phyloP scores from a whole-genome alignment of 805 yeast species.

The Sungouiozyma intestinalis region DNA sequence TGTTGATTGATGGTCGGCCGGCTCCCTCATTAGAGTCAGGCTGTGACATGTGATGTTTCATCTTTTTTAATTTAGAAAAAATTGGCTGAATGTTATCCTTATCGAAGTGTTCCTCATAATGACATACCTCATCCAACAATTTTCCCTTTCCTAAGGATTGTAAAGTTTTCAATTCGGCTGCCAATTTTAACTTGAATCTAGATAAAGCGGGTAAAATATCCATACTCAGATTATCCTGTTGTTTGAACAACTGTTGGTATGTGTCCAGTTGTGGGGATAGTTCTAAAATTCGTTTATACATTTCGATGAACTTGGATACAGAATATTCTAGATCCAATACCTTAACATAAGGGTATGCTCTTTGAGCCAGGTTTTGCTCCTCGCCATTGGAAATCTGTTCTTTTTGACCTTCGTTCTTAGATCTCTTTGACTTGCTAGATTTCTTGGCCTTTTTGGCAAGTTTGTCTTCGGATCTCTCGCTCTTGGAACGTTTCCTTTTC shows the following conservation, averaged over 20 bases:
- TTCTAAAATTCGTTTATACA: constrained; percentile 39
- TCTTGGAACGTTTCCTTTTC: constrained; percentile 1
- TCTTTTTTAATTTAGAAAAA: constrained; percentile 12
- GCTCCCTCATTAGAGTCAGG: constrained; percentile 6
- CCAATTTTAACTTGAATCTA: constrained; percentile 47
- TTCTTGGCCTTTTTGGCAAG: background rate
- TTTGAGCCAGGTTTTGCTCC: background rate
- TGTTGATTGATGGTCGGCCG: constrained; percentile 1
- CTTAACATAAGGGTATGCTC: constrained; percentile 13
- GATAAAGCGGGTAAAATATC: constrained; percentile 41
- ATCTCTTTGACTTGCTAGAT: background rate
- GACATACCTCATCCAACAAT: constrained; percentile 45
- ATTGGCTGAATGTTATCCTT: constrained; percentile 10
- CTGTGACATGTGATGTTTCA: constrained; percentile 3
- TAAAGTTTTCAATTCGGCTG: constrained; percentile 47
- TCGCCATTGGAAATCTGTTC: background rate
- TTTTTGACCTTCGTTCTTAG: background rate
- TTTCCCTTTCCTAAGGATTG: constrained; percentile 39
- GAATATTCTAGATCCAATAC: constrained; percentile 41
- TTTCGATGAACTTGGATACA: constrained; percentile 40
- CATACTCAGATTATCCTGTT: constrained; percentile 26
- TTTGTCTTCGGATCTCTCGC: background rate
- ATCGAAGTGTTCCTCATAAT: constrained; percentile 28
- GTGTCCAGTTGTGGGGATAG: constrained; percentile 46
- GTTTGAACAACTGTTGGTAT: constrained; percentile 28